phyloP scores from a whole-genome alignment of 345 rosid genomes.

The Zanthoxylum bungeanum region DNA sequence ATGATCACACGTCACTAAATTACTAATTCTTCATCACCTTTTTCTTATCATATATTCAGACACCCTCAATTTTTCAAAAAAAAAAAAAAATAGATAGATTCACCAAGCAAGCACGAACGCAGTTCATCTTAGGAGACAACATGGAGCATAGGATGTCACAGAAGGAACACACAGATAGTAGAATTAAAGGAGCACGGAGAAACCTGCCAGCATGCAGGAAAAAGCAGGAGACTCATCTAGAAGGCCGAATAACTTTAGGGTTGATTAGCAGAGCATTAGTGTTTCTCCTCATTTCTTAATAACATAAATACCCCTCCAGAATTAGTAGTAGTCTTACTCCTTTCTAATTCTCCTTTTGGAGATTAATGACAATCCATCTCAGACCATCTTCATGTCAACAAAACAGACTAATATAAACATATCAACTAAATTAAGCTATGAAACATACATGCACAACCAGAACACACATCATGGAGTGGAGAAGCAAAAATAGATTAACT shows the following conservation, averaged over 20 bases:
- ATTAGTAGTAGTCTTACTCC: too few species aligned
- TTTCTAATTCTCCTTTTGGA: background rate
- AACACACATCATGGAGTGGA: background rate
- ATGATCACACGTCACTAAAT: background rate
- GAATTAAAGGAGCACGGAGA: background rate
- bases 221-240: background rate
- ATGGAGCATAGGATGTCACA: background rate
- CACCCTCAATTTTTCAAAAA: background rate
- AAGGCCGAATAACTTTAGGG: background rate
- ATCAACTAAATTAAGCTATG: background rate
- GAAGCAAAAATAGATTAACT: background rate
- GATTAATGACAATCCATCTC: background rate
- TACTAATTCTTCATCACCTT: background rate
- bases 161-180: background rate
- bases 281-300: background rate
- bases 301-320: background rate
- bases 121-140: background rate
- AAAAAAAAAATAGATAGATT: background rate
- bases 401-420: background rate
- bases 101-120: background rate
- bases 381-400: background rate
- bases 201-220: background rate
- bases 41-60: background rate
- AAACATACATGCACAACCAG: background rate
- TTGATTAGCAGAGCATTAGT: background rate